Evolutionary conservation across 768 basidiomycete species (phyloP).

Genomic region (Gloeostereum incarnatum): DNA sequence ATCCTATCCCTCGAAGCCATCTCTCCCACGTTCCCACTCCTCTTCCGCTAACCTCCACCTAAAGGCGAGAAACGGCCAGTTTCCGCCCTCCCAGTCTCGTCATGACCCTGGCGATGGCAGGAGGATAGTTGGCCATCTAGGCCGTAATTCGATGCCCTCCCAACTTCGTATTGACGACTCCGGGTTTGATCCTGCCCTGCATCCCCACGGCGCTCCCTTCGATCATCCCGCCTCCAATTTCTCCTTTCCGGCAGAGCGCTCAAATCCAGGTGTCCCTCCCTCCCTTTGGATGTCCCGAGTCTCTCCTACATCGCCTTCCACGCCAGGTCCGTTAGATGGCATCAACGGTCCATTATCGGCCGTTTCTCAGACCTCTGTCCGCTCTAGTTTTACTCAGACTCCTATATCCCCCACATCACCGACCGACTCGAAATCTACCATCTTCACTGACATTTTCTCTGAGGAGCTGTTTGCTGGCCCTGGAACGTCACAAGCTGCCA

Average conservation of each 20-base stretch:
- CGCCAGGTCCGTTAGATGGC: conserved; percentile 27
- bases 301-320: conserved; percentile 31
- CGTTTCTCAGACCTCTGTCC: conserved; percentile 23
- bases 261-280: conserved; percentile 50
- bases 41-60: conserved; percentile 16
- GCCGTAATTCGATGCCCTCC: too few species aligned
- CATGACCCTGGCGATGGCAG: too few species aligned
- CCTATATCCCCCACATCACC: conserved; percentile 37
- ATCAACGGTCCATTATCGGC: conserved; percentile 23
- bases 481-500: conserved; percentile 28
- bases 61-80: conserved; percentile 13
- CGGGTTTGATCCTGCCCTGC: conserved; percentile 4
- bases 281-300: conserved; percentile 82
- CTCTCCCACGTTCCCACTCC: conserved; percentile 20
- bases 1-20: conserved; percentile 15
- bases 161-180: too few species aligned
- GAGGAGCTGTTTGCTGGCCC: conserved; percentile 49
- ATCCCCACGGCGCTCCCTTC: conserved; percentile 2
- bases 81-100: too few species aligned
- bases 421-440: conserved; percentile 47
- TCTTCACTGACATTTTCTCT: conserved; percentile 62
- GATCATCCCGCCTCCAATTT: conserved; percentile 13
- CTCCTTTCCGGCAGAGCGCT: conserved; percentile 36
- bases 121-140: too few species aligned
- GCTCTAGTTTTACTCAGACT: conserved; percentile 25